Base-by-base conservation (phyloP, 1,139 yeast genomes). In the Zhuliangozyma parablackwelliae region DNA sequence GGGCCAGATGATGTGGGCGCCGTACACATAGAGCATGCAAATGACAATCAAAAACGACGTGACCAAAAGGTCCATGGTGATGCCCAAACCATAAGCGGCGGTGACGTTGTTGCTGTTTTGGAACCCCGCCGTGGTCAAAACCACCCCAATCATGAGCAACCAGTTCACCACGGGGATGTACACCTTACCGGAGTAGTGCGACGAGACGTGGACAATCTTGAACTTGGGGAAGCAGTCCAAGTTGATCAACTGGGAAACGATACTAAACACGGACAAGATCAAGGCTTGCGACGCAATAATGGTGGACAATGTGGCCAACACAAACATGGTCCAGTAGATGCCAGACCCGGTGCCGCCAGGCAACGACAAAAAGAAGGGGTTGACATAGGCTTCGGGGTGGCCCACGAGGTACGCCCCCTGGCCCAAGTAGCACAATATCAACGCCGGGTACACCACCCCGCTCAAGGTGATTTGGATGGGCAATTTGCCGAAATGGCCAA, bases 271-370 rank as follows among this genome's bases (percentile, higher is more conserved):
- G 6, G 81, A 75, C 33, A 75, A 59, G 37, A 78, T 76, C 44
- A 76, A 63, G 0, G 82, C 81, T 50, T 78, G 83, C 10, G 78
- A 70, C 2, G 84, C 82, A 47, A 78, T 75, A 33, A 78, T 67
- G 8, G 82, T 74, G 2, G 78, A 65, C 33, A 77, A 54, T 1
- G 76, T 75, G 1, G 82, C 78, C 40, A 78, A 49, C 10, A 68
- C 69, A 52, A 77, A 74, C 59, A 75, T 63, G 26, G 70, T 47
- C 81, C 81, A 78, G 50, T 71, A 76, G 23, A 63, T 55, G 2
- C 62, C 64, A 10, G 66, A 58, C 21, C 65, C 65, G 9, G 62
- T 46, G 2, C 71, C 71, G 9, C 80, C 81, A 0, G 83, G 82
- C 37, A 75, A 60, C 1, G 79, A 69, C 28, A 58, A 54, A 47